A percentile compares a stretch with the other conserved stretches of the same genome.
These are phyloP conservation scores for Trametes elegans DNA, from an alignment of 768 basidiomycete genomes.

Conservation along the genomic window DNA sequence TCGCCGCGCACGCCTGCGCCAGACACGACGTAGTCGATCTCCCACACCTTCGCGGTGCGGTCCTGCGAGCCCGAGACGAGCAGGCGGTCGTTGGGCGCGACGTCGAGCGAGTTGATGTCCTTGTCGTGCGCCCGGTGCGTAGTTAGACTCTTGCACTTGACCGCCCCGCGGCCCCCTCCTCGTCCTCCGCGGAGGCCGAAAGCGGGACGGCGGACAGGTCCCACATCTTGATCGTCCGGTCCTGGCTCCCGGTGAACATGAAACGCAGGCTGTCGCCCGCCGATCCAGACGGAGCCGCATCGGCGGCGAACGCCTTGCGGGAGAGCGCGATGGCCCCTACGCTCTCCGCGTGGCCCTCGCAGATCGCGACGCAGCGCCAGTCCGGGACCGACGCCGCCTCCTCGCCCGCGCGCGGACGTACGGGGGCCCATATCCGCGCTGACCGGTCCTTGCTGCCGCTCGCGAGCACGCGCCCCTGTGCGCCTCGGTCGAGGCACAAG, in stretches of 20 bases:
- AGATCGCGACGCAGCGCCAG: constrained; percentile 80
- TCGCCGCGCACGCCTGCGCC: constrained; percentile 53
- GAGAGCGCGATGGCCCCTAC: constrained; percentile 88
- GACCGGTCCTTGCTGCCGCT: constrained; percentile 93
- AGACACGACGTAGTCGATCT: constrained; percentile 53
- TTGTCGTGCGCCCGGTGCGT: constrained; percentile 96
- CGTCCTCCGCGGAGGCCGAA: constrained; percentile 6
- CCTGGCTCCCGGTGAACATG: constrained; percentile 94
- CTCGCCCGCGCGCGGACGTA: background rate
- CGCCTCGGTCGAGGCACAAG: constrained; percentile 71
- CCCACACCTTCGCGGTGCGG: constrained; percentile 88
- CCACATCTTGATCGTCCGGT: constrained; percentile 99
- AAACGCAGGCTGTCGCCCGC: constrained; percentile 44
- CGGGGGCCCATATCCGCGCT: constrained; percentile 76
- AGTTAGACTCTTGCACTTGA: constrained; percentile 70
- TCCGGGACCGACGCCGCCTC: constrained; percentile 25
- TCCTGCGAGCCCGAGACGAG: constrained; percentile 96
- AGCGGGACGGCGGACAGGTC: constrained; percentile 59
- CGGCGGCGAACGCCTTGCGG: constrained; percentile 39
- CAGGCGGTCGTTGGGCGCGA: constrained; percentile 84
- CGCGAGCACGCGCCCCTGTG: constrained; percentile 69
- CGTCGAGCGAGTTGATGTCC: constrained; percentile 95
- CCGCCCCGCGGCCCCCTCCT: constrained; percentile 24
- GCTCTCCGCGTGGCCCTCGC: constrained; percentile 93
- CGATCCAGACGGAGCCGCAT: constrained; percentile 17